Evolutionary conservation across 139 green algal genomes (phyloP).

Genomic region (Zygnema circumcarinatum): DNA sequence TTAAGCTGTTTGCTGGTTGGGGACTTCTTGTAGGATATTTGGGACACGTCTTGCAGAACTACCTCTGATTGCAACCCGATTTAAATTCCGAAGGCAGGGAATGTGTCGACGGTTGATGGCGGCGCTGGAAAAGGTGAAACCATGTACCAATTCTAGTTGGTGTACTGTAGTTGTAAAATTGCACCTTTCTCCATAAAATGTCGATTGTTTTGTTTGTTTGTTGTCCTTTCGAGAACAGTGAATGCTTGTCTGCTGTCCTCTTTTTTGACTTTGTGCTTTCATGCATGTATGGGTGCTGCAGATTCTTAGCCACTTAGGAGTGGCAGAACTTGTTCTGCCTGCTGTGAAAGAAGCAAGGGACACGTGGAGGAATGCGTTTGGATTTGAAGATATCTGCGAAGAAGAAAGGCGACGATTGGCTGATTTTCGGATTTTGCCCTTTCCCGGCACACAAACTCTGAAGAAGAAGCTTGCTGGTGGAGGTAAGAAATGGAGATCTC

Average conservation of each 20-base stretch:
- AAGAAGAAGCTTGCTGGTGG: conserved; percentile 46
- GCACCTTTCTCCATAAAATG: no score
- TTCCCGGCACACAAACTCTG: conserved; percentile 56
- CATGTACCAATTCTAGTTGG: no score
- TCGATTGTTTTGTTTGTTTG: no score
- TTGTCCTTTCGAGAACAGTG: no score
- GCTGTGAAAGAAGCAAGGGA: conserved; percentile 42
- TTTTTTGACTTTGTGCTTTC: conserved; percentile 35
- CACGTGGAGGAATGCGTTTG: conserved; percentile 57
- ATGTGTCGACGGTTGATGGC: conserved; percentile 55
- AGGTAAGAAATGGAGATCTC: no score
- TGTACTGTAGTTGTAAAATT: no score
- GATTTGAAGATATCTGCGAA: conserved; percentile 40
- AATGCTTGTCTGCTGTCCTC: no score
- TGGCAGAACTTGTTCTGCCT: conserved; percentile 61
- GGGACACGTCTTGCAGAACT: conserved; percentile 58
- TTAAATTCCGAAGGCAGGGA: conserved; percentile 60
- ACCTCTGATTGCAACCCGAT: conserved; percentile 61
- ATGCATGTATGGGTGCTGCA: no score
- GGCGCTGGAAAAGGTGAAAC: conserved; percentile 54
- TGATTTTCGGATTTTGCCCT: conserved; percentile 55
- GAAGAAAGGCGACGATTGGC: conserved; percentile 17
- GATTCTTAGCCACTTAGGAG: conserved; percentile 48
- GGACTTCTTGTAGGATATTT: conserved; percentile 58
- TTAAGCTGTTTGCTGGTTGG: conserved; percentile 6